These are phyloP conservation scores for Fraxinus sp. DNA, from an alignment of 305 asterid species.

Conservation along the genomic window DNA sequence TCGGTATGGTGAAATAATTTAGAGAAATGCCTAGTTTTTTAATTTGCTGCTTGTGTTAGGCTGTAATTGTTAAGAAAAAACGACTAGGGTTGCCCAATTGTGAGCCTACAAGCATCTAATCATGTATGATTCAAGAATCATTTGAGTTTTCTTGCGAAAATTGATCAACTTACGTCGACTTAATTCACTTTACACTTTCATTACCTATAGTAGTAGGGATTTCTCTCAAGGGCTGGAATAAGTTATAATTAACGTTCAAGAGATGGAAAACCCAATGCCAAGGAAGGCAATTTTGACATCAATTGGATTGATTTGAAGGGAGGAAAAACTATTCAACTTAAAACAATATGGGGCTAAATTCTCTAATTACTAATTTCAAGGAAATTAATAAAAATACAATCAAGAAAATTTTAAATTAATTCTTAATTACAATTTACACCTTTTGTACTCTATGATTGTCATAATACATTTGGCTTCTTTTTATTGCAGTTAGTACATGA, in stretches of 20 bases:
- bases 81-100: neutral
- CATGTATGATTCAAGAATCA: no score
- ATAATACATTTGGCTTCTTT: slow-evolving; percentile 1
- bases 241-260: no score
- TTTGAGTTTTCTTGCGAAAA: no score
- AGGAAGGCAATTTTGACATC: neutral
- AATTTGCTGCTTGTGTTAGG: slow-evolving; percentile 22
- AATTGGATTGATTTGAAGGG: neutral
- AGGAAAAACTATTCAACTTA: neutral
- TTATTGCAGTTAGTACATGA: slow-evolving; percentile 13
- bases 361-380: neutral
- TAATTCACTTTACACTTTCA: neutral
- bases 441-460: neutral
- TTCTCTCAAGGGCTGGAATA: no score
- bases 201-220: no score
- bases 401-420: no score
- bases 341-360: neutral
- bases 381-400: neutral
- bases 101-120: neutral
- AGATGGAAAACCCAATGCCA: no score
- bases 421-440: neutral
- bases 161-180: neutral
- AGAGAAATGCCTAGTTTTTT: neutral
- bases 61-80: neutral
- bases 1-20: slow-evolving; percentile 1